Base-by-base conservation (phyloP, 2,329 filamentous ascomycete species). In the Monilinia fructicola region DNA sequence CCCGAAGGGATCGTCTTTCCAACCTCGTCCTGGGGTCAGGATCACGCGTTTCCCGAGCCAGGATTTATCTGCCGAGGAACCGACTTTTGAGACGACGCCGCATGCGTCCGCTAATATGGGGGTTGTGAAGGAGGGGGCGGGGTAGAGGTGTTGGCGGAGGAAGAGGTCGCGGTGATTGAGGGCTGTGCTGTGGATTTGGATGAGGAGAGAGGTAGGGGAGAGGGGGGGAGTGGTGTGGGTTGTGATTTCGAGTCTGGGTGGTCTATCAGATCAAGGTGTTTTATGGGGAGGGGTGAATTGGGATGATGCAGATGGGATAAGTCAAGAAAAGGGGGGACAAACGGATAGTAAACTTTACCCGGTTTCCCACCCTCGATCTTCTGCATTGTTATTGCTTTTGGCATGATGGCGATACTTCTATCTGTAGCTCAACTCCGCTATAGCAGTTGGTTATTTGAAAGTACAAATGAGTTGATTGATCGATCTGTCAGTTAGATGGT, bases 141-240 rank as follows among this genome's bases (percentile, higher is more conserved):
- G 94, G 81, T 98, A 98, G 52, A 96, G 87, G 75, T 93, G 90
- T 78, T 95, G 93, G 65, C 94, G 91, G 78, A 96, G 90, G 81
- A 97, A 98, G 72, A 96, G 87, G 78, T 98, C 95, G 73, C 93
- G 90, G 81, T 98, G 95, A 81, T 98, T 98, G 61, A 98, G 87
- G 18, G 94, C 90, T 1, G 89, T 91, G 62, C 93, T 91, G 46
- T 85, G 84, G 75, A 98, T 82, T 74, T 86, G 87, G 69, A 98
- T 81, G 9, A 96, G 82, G 71, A 97, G 81, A 77, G 97, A 84
- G 69, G 82, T 82, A 21, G 85, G 84, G 35, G 85, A 84, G 0
- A 89, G 89, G 1, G 80, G 81, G 35, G 90, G 90, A 69, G 83
- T 82, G 66, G 88, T 83, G 21, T 89, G 79, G 44, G 87, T 80